Conservation (phyloP, 2,329 filamentous ascomycete genomes). For the Fusarium incarnatum region DNA sequence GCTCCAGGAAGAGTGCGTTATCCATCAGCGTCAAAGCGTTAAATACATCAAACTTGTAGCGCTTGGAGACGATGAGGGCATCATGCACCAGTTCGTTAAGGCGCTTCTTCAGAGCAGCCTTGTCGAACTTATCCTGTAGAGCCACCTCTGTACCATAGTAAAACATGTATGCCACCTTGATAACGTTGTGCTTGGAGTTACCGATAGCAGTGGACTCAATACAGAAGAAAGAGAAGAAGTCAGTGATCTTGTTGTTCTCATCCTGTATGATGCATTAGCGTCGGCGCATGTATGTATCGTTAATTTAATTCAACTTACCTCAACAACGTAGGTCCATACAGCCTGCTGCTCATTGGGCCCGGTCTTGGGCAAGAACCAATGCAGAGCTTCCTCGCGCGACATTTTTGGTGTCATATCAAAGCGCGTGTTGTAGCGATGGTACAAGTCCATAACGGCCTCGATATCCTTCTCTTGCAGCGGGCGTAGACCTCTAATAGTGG, state of each 20-base stretch:
- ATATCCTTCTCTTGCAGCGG: conserved; percentile 84
- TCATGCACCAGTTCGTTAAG: conserved; percentile 86
- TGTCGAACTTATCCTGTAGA: conserved; percentile 68
- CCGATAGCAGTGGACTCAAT: conserved; percentile 94
- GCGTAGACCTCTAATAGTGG: conserved; percentile 79
- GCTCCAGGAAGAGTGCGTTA: conserved; percentile 90
- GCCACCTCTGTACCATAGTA: conserved; percentile 93
- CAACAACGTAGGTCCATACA: conserved; percentile 93
- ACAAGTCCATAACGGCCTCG: conserved; percentile 77
- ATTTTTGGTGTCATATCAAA: conserved; percentile 90
- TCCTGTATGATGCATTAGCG: conserved; percentile 51
- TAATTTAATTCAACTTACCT: conserved; percentile 59
- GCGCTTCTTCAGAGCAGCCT: conserved; percentile 75
- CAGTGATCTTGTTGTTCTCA: conserved; percentile 83
- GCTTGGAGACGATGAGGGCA: conserved; percentile 87
- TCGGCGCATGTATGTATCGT: too few species aligned
- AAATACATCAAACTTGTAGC: conserved; percentile 90
- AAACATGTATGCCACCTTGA: conserved; percentile 94
- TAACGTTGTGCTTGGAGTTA: conserved; percentile 78
- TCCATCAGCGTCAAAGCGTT: conserved; percentile 95
- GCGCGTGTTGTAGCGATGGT: conserved; percentile 80
- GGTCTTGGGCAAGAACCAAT: conserved; percentile 83
- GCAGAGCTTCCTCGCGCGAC: conserved; percentile 80
- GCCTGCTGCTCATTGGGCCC: conserved; percentile 76
- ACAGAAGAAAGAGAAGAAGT: conserved; percentile 97